These are phyloP conservation scores for Talaromyces sp. DNA, from an alignment of 2,329 filamentous ascomycete genomes.

Conservation along the genomic window DNA sequence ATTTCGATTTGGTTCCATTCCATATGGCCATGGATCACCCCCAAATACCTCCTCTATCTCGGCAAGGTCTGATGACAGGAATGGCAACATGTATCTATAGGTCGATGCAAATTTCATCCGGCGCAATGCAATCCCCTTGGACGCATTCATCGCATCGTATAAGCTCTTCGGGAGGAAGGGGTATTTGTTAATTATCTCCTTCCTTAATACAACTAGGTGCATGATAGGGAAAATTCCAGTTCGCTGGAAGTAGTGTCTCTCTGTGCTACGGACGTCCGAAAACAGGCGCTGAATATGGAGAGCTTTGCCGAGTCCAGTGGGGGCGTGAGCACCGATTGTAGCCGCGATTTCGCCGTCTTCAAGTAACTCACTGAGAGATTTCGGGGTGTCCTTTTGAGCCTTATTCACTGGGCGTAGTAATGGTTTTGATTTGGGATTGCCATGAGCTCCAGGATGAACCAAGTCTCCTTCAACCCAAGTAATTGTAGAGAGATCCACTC, in stretches of 20 bases:
- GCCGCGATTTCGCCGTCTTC: slow-evolving; percentile 42
- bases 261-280: background rate
- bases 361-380: slow-evolving; percentile 35
- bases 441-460: slow-evolving; percentile 31
- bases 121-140: background rate
- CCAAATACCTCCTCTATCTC: slow-evolving; percentile 7
- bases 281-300: slow-evolving; percentile 31
- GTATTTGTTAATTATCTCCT: slow-evolving; percentile 1
- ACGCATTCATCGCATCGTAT: slow-evolving; percentile 3
- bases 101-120: background rate
- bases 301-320: slow-evolving; percentile 32
- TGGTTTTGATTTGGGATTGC: slow-evolving; percentile 29
- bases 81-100: slow-evolving; percentile 6
- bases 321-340: slow-evolving; percentile 38
- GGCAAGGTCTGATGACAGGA: background rate
- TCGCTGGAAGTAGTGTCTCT: background rate
- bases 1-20: background rate
- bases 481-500: slow-evolving; percentile 35
- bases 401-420: slow-evolving; percentile 14
- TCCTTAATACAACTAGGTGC: background rate
- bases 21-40: background rate
- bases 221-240: background rate
- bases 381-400: slow-evolving; percentile 21
- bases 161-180: slow-evolving; percentile 1
- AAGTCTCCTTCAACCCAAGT: slow-evolving; percentile 40